phyloP scores from a whole-genome alignment of 306 rosid genomes.

The Hylodesmum podocarpum region DNA sequence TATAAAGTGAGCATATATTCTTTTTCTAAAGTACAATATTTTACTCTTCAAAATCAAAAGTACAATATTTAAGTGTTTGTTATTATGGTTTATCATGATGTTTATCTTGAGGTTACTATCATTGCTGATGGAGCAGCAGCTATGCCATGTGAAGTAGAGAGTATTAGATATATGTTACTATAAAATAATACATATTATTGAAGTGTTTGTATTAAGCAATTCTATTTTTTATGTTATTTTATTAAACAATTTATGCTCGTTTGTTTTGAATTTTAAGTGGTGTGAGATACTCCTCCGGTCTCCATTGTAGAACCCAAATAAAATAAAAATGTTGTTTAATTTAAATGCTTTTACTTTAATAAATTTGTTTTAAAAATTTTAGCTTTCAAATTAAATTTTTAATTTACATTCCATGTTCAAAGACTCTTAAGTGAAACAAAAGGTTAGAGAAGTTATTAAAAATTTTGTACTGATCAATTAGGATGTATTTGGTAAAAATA shows the following conservation, averaged over 20 bases:
- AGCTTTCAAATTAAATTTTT: no score
- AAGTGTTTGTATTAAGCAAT: neutral
- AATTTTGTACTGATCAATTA: no score
- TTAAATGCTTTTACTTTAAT: no score
- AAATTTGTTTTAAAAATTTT: no score
- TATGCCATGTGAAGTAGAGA: neutral
- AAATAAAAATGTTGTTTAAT: no score
- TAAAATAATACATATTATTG: neutral
- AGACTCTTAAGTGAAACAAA: neutral
- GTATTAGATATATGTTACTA: neutral
- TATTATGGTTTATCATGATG: constrained; percentile 2
- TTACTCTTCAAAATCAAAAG: no score
- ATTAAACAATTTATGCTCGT: neutral
- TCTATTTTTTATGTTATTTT: no score
- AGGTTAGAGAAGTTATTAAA: neutral
- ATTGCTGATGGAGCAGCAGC: neutral
- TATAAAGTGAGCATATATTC: neutral
- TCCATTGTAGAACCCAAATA: no score
- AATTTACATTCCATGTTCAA: neutral
- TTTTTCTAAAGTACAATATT: constrained; percentile 6
- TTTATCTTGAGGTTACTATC: constrained; percentile 9
- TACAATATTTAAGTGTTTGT: constrained; percentile 3
- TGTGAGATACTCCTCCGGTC: no score
- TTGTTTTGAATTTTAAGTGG: neutral
- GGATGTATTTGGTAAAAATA: no score